Evolutionary conservation across 352 stramenopile genomes (phyloP).

Genomic region (Phytophthora sp.): DNA sequence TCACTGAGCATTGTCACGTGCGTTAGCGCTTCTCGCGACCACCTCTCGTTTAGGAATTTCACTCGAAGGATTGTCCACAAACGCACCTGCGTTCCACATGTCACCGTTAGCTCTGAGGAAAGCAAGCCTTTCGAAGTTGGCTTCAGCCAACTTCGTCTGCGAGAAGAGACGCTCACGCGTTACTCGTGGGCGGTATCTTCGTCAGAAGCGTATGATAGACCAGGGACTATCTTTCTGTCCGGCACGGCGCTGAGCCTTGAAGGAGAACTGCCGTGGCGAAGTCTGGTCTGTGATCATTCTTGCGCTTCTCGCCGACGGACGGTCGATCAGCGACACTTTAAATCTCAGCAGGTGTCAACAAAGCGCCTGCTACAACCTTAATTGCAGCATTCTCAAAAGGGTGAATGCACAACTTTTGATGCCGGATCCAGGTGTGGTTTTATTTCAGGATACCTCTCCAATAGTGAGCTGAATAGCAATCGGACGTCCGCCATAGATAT

Average conservation of each 20-base stretch:
- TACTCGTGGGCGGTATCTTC: slow-evolving; percentile 18
- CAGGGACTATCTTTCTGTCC: neutral
- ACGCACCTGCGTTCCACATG: neutral
- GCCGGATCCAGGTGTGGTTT: too few relatives aligned
- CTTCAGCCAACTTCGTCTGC: slow-evolving; percentile 1
- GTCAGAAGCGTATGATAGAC: slow-evolving; percentile 3
- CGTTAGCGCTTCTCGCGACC: too few relatives aligned
- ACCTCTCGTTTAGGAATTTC: too few relatives aligned
- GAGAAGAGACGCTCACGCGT: slow-evolving; percentile 6
- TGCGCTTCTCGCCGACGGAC: slow-evolving; percentile 1
- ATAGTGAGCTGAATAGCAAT: slow-evolving; percentile 18
- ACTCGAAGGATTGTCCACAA: too few relatives aligned
- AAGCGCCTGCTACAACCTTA: neutral
- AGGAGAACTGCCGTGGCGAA: slow-evolving; percentile 3
- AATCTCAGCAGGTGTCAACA: neutral
- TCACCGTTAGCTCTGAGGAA: slow-evolving; percentile 10
- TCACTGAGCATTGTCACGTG: too few relatives aligned
- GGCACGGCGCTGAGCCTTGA: neutral
- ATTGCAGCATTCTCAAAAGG: slow-evolving; percentile 1
- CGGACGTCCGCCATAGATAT: slow-evolving; percentile 19
- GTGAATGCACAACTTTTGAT: neutral
- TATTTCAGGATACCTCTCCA: neutral
- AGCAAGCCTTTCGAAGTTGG: slow-evolving; percentile 15
- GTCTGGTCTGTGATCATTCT: slow-evolving; percentile 1
- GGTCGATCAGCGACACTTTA: neutral